These are phyloP conservation scores for Trichoderma sp. DNA, from an alignment of 2,329 filamentous ascomycete genomes.

Conservation along the genomic window DNA sequence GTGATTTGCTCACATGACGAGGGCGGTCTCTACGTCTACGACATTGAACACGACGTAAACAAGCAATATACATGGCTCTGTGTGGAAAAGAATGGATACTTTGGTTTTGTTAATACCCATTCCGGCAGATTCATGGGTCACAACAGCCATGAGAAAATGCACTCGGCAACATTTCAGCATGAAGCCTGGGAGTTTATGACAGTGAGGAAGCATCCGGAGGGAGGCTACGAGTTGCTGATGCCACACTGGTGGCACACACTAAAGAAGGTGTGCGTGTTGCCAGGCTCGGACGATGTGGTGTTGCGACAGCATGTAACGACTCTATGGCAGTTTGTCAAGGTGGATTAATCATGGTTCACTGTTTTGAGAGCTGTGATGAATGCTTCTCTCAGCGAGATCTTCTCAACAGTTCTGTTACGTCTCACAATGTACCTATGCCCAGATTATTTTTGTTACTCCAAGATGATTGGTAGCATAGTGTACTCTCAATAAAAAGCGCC, in stretches of 20 bases:
- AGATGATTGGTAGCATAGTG: background rate
- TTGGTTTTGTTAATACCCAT: constrained; percentile 20
- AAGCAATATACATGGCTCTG: constrained; percentile 16
- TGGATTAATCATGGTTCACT: background rate
- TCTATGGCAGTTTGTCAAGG: constrained; percentile 22
- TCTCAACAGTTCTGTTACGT: background rate
- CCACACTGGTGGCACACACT: constrained; percentile 21
- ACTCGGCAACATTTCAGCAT: background rate
- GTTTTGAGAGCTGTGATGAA: background rate
- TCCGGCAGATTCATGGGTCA: constrained; percentile 21
- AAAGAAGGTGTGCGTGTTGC: background rate
- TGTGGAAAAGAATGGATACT: constrained; percentile 21
- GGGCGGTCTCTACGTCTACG: background rate
- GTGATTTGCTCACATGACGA: constrained; percentile 22
- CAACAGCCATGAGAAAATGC: background rate
- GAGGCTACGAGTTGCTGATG: constrained; percentile 22
- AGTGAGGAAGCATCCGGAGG: constrained; percentile 12
- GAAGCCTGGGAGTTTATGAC: constrained; percentile 15
- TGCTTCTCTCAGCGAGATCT: background rate
- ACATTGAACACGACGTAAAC: background rate
- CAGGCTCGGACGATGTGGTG: background rate
- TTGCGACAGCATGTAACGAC: constrained; percentile 16
- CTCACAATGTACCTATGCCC: background rate
- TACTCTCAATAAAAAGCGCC: background rate
- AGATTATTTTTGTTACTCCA: background rate